Evolutionary conservation across 306 rosid species (phyloP), one percentile per base, ranked within the genome.

Genomic region (Sindora glabra): DNA sequence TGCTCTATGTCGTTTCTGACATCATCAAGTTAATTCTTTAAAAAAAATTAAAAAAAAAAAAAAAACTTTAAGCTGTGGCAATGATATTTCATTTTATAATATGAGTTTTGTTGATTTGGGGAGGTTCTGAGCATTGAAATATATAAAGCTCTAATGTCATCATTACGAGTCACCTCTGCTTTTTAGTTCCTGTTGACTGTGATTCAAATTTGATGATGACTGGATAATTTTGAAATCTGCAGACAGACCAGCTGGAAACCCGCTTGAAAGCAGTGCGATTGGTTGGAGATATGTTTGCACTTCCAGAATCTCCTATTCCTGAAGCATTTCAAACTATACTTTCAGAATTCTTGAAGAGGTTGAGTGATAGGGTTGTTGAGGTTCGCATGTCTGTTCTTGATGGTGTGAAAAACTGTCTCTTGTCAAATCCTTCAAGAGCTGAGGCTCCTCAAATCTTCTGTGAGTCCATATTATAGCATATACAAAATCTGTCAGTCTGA

Each of bases 301-400:
- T 86, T 72, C 89, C 99, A 1, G 79, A 79, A 59, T 61, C 90
- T 68, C 68, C 84, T 47, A 68, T 89, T 48, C 77, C 86, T 8
- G 95, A 94, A 76, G 89, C 81, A 68, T 89, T 94, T 79, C 97
- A 82, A 80, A 90, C 97, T 54, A 81, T 94, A 59, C 89, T 89
- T 76, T 79, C 83, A 16, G 99, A 94, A 79, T 94, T 86, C 77
- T 69, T 94, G 48, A 94, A 94, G 80, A 89, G 99, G 74, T 80
- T 94, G 83, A 67, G 97, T 54, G 99, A 94, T 70, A 86, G 99
- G 74, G 79, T 64, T 61, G 94, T 84, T 56, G 95, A 69, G 56
- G 99, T 94, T 64, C 86, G 97, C 26, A 84, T 89, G 99, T 80
- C 85, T 47, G 97, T 81, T 60, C 86, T 94, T 37, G 90, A 84